Evolutionary conservation across 768 basidiomycete genomes (phyloP).

Genomic region (Asterophora parasitica): DNA sequence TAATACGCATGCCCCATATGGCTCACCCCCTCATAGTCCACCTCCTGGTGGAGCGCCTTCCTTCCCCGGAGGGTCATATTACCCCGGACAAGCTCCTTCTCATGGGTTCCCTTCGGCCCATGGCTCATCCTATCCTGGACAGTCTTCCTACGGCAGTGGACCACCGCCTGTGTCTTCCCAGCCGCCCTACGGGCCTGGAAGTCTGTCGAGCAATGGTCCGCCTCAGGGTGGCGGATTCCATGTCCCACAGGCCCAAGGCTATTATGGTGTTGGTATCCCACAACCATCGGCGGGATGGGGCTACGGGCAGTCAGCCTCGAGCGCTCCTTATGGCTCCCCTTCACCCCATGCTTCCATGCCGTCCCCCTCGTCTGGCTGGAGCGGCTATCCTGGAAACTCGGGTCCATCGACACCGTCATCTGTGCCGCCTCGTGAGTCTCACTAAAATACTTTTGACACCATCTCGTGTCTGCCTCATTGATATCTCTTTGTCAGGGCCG

Average conservation of each 20-base stretch:
- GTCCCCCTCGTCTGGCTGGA: conserved; percentile 15
- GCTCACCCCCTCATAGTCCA: conserved; percentile 22
- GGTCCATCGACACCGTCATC: conserved; percentile 24
- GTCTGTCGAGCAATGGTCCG: conserved; percentile 4
- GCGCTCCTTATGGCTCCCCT: conserved; percentile 10
- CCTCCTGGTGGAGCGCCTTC: conserved; percentile 12
- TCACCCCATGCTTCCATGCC: conserved; percentile 17
- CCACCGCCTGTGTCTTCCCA: conserved; percentile 8
- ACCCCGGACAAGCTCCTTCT: conserved; percentile 8
- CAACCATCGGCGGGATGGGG: conserved; percentile 14
- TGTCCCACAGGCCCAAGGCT: conserved; percentile 23
- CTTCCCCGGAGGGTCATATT: conserved; percentile 11
- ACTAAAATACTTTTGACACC: conserved; percentile 1
- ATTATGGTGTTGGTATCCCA: conserved; percentile 8
- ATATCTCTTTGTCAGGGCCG: conserved; percentile 19
- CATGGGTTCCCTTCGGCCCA: conserved; percentile 14
- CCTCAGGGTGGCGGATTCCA: conserved; percentile 16
- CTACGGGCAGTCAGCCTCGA: conserved; percentile 10
- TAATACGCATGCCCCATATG: conserved; percentile 9
- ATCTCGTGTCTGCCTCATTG: conserved; percentile 4
- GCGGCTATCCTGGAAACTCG: conserved; percentile 14
- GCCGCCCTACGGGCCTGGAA: conserved; percentile 7
- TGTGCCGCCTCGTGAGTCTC: conserved; percentile 34
- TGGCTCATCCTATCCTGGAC: conserved; percentile 23
- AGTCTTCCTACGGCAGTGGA: conserved; percentile 9